Base-by-base conservation (phyloP, 2,329 filamentous ascomycete genomes). In the Lachnellula suecica region DNA sequence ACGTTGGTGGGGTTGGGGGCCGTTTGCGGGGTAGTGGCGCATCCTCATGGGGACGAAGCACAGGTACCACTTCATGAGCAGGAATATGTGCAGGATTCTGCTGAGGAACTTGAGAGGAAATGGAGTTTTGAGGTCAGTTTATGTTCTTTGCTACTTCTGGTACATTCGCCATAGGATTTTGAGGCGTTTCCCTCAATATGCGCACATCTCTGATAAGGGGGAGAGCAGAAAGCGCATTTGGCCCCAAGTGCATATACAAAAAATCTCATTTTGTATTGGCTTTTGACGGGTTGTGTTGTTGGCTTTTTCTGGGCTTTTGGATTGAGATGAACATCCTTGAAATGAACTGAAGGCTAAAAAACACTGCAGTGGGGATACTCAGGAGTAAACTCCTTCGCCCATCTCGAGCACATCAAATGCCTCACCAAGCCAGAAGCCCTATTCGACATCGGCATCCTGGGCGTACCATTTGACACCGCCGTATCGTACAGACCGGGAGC, bases 321-420 rank as follows among this genome's bases (percentile, higher is more conserved):
- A n/a, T n/a, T n/a, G n/a, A n/a, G n/a, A n/a, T n/a, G n/a, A n/a
- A 45, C 9, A 45, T 27, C 11, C 44, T 23, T n/a, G 23, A 23
- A 29, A 52, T 45, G n/a, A 23, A 25, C 27, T 15, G 11, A 45
- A 52, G 25, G 35, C 35, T 51, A 27, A 46, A 22, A 17, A 20
- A 9, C 7, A 22, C 20, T n/a, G 47, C 41, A 79, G 74, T 79
- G 82, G 82, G 77, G 76, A 1, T 94, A 90, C 68, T 79, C 81
- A 24, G 89, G 89, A 53, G 88, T 94, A 57, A 84, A 84, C 48
- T 84, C 84, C 31, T 91, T 90, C 69, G 88, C 86, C 35, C 88
- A 90, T 63, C 75, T 90, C 25, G 77, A 82, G 61, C 76, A 89
- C 59, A 76, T 81, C 57, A 88, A 85, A 65, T 91, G 87, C 62